Base-by-base conservation (phyloP, 139 green algal genomes). In the Pseudopediastrum boryanum region DNA sequence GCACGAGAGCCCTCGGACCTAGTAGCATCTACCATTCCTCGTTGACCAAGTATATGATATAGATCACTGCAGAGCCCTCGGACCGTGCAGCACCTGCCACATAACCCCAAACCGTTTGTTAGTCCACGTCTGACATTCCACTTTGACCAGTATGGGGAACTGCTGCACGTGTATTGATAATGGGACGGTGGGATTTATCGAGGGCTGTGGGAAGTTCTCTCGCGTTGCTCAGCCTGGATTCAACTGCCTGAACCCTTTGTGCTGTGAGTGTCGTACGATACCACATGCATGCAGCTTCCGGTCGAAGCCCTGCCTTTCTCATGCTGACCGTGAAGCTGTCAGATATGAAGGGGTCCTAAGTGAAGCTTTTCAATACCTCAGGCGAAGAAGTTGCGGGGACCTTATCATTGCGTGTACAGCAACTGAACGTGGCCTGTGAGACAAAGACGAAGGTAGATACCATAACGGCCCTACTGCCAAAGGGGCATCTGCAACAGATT, bases 361-460 rank as follows among this genome's bases (percentile, higher is more conserved):
- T 64, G 54, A 29, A 39, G 54, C 54, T 64, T 64, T 39, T 16
- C 54, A 13, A 41, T 41, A 66, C n/a, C 38, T 25, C n/a, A 78
- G 71, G 71, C 39, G 71, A 78, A 25, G 38, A 78, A 35, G 71
- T 78, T 3, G 71, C 61, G 21, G 83, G 74, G 1, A 64, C 54
- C 29, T 35, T 92, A 33, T 84, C 64, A 8, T 71, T 84, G 71
- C 54, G 90, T 23, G 73, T 94, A 2, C 85, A 92, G 76, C 83
- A 91, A 67, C 82, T 94, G 29, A 82, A 93, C 72, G 90, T 94
- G 13, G 35, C 52, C 13, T 85, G 80, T 51, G 89, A 94, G 68
- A 94, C 90, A 10, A 94, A 94, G 71, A 94, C 90, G 1, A 87
- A 38, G 38, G 71, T 69, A 21, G n/a, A n/a, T n/a, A n/a, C n/a